phyloP scores from a whole-genome alignment of 768 basidiomycete species.

The Paxillus rubicundulus region DNA sequence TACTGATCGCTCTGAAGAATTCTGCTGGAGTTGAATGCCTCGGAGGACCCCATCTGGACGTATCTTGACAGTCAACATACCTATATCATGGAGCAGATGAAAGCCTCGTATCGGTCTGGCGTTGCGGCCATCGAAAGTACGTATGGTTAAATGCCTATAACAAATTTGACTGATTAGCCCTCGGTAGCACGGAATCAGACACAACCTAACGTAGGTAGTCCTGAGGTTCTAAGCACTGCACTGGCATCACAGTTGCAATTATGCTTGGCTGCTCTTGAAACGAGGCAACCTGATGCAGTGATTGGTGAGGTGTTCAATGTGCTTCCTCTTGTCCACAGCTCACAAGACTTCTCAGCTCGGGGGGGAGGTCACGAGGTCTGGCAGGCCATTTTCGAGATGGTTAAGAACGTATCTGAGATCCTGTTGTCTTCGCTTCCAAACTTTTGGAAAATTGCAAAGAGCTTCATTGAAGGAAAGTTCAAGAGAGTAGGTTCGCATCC shows the following conservation, averaged over 20 bases:
- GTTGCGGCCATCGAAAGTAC: conserved; percentile 50
- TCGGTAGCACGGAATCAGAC: conserved; percentile 49
- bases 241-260: conserved; percentile 58
- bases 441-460: conserved; percentile 91
- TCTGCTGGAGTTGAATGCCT: conserved; percentile 77
- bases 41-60: conserved; percentile 92
- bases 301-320: conserved; percentile 45
- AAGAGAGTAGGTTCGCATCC: conserved; percentile 58
- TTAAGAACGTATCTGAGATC: conserved; percentile 84
- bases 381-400: conserved; percentile 73
- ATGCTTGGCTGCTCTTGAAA: conserved; percentile 59
- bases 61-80: conserved; percentile 94
- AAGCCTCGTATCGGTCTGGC: conserved; percentile 53
- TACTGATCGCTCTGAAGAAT: conserved; percentile 51
- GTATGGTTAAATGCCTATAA: conserved; percentile 9
- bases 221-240: conserved; percentile 40
- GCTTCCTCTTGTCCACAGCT: neutral
- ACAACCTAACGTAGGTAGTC: conserved; percentile 32
- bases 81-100: conserved; percentile 79
- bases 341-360: conserved; percentile 46
- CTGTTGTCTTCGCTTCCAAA: conserved; percentile 82
- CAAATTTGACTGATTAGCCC: conserved; percentile 2
- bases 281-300: conserved; percentile 57
- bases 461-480: conserved; percentile 91
- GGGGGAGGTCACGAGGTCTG: conserved; percentile 75